phyloP scores from a whole-genome alignment of 2,329 filamentous ascomycete genomes.

The Clarireedia hainanense region DNA sequence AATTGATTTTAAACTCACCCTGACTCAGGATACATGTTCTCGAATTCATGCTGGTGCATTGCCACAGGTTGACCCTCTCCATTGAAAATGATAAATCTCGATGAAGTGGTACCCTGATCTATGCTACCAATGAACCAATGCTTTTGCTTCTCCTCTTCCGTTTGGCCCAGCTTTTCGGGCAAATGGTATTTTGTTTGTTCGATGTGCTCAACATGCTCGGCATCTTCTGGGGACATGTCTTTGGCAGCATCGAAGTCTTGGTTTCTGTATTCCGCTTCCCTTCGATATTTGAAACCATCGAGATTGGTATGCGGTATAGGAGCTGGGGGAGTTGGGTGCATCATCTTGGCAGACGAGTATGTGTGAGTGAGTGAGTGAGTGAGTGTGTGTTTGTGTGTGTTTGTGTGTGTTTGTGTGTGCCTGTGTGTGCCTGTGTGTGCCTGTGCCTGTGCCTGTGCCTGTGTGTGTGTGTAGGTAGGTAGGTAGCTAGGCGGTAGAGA shows the following conservation, averaged over 20 bases:
- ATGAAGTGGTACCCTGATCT: constrained; percentile 85
- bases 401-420: not conserved
- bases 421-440: not conserved
- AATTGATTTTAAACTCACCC: constrained; percentile 52
- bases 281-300: not conserved
- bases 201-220: constrained; percentile 20
- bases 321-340: constrained; percentile 4
- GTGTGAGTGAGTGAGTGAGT: not conserved
- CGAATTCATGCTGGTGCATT: constrained; percentile 79
- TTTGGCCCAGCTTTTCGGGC: constrained; percentile 15
- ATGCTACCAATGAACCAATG: constrained; percentile 77
- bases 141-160: constrained; percentile 23
- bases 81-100: constrained; percentile 86
- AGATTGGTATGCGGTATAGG: not conserved
- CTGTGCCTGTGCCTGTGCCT: not conserved
- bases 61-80: constrained; percentile 68
- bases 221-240: constrained; percentile 6
- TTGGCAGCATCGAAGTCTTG: constrained; percentile 8
- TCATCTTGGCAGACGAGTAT: constrained; percentile 1
- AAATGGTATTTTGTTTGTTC: constrained; percentile 15
- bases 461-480: not conserved
- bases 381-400: no score
- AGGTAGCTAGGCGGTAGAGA: not conserved
- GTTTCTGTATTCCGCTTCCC: constrained; percentile 1
- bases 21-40: constrained; percentile 74